Conservation (phyloP, 2,329 filamentous ascomycete genomes). For the Exophiala viscosa region DNA sequence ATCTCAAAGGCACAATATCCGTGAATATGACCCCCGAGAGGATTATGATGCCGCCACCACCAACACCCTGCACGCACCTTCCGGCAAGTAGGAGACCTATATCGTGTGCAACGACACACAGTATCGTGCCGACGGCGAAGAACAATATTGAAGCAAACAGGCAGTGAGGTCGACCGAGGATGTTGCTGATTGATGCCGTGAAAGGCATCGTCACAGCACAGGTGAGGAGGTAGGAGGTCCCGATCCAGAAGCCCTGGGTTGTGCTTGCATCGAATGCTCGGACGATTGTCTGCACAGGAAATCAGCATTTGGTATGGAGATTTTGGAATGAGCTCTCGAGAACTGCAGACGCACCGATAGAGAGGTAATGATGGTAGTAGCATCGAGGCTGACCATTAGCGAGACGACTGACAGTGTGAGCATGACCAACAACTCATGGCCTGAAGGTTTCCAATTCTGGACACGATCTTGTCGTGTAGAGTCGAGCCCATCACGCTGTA, state of each 20-base stretch:
- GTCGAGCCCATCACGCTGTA: neutral
- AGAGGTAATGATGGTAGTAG: conserved; percentile 41
- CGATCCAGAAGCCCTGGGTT: conserved; percentile 49
- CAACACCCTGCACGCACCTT: conserved; percentile 45
- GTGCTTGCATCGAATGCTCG: conserved; percentile 34
- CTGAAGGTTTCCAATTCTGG: conserved; percentile 14
- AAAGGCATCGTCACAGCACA: conserved; percentile 44
- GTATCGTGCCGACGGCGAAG: conserved; percentile 46
- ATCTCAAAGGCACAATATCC: conserved; percentile 38
- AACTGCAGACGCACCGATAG: conserved; percentile 9
- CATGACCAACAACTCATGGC: conserved; percentile 23
- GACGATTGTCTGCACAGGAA: conserved; percentile 38
- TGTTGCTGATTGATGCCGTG: conserved; percentile 42
- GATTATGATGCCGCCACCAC: conserved; percentile 44
- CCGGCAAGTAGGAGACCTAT: conserved; percentile 42
- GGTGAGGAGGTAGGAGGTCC: conserved; percentile 47
- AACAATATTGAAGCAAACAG: conserved; percentile 43
- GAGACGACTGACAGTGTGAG: conserved; percentile 40
- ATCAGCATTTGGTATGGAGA: neutral
- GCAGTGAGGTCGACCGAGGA: conserved; percentile 48
- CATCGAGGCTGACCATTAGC: conserved; percentile 50
- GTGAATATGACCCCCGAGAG: conserved; percentile 43
- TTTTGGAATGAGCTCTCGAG: neutral
- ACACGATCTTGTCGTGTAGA: neutral
- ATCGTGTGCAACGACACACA: conserved; percentile 40